These are phyloP conservation scores for Ophiostoma montium DNA, from an alignment of 2,329 filamentous ascomycete genomes.

Conservation along the genomic window DNA sequence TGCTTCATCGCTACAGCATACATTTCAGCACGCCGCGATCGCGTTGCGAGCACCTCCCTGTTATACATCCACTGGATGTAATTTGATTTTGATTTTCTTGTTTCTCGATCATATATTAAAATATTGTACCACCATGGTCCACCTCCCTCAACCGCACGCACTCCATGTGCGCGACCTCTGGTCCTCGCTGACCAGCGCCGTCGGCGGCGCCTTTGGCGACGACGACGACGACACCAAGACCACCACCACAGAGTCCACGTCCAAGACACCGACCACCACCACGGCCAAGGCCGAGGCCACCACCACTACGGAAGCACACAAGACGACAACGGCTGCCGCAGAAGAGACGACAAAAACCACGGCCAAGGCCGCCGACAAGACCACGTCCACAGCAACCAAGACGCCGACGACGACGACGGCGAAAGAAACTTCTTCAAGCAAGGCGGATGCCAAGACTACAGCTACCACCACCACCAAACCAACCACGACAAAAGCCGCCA, in stretches of 20 bases:
- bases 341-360: conserved; percentile 7
- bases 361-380: conserved; percentile 2
- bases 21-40: conserved; percentile 8
- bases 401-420: background rate
- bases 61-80: background rate
- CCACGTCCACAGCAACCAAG: conserved; percentile 1
- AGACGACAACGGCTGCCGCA: too few relatives aligned
- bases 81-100: background rate
- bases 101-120: too few relatives aligned
- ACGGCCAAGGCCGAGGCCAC: conserved; percentile 1
- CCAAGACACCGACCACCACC: conserved; percentile 1
- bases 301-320: background rate
- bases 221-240: background rate
- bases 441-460: background rate
- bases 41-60: background rate
- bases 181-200: conserved; percentile 11
- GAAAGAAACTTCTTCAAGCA: background rate
- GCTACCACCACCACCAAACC: background rate
- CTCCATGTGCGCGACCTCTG: conserved; percentile 4
- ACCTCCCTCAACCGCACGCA: background rate
- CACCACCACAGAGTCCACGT: background rate
- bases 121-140: conserved; percentile 1
- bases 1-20: background rate
- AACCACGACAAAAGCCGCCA: too few relatives aligned
- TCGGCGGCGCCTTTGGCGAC: conserved; percentile 10